Percentiles rank a stretch among this genome's conserved stretches.
Conservation (phyloP, 2,329 filamentous ascomycete genomes). For the Ophiostoma sp. region DNA sequence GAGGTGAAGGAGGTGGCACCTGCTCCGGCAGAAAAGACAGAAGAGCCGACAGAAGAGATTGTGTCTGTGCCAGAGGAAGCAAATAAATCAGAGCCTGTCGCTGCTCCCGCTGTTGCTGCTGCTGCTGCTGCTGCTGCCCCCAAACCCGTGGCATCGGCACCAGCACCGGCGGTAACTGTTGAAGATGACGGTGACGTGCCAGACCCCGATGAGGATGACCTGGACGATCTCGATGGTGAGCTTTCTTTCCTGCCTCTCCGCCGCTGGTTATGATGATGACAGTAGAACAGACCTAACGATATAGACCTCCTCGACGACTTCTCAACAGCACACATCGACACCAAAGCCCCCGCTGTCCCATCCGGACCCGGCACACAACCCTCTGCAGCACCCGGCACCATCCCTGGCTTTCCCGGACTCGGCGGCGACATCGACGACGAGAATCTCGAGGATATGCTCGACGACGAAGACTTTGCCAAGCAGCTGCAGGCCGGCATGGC, state of each 20-base stretch:
- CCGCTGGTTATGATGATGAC: too few species aligned
- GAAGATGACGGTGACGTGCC: constrained; percentile 55
- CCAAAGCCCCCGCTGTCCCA: constrained; percentile 37
- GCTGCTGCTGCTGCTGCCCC: not conserved
- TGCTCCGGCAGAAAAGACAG: not conserved
- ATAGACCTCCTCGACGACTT: constrained; percentile 92
- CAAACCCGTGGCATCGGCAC: not conserved
- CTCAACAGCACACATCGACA: constrained; percentile 56
- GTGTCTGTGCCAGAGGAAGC: not conserved
- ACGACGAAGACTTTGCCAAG: constrained; percentile 75
- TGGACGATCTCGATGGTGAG: constrained; percentile 85
- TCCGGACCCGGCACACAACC: constrained; percentile 29
- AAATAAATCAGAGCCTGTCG: not conserved
- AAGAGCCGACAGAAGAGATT: not conserved
- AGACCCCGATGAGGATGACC: constrained; percentile 87
- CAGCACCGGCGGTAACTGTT: constrained; percentile 25
- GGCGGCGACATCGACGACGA: constrained; percentile 28
- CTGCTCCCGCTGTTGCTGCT: not conserved
- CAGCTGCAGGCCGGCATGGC: constrained; percentile 90
- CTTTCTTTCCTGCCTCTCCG: not conserved
- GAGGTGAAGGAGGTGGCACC: not conserved
- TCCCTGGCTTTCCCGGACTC: constrained; percentile 20
- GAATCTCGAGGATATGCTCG: constrained; percentile 42
- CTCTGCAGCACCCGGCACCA: constrained; percentile 18
- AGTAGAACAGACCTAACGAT: not conserved